A percentile compares a stretch with the other conserved stretches of the same genome.
Evolutionary conservation across 2,329 filamentous ascomycete species (phyloP).

Genomic region (Colletotrichum plurivorum): DNA sequence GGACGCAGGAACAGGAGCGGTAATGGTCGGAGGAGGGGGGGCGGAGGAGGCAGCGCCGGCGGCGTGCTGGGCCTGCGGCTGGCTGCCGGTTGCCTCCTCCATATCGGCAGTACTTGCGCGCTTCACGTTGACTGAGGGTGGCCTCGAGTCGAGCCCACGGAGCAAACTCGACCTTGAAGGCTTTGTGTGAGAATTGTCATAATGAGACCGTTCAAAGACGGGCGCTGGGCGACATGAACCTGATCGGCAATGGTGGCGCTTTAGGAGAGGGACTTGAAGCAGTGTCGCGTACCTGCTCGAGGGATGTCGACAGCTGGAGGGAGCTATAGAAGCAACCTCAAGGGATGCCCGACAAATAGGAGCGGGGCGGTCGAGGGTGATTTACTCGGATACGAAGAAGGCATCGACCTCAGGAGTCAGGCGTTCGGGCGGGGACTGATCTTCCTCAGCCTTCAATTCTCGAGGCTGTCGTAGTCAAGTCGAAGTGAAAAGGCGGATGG

Average conservation of each 20-base stretch:
- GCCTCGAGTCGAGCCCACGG: slow-evolving; percentile 35
- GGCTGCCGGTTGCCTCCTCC: slow-evolving; percentile 39
- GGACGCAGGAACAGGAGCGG: slow-evolving; percentile 12
- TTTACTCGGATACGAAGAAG: not conserved
- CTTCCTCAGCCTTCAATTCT: no score
- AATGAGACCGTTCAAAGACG: slow-evolving; percentile 38
- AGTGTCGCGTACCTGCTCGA: not conserved
- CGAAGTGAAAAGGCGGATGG: no score
- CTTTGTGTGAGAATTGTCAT: slow-evolving; percentile 38
- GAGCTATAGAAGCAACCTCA: not conserved
- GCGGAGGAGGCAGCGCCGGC: slow-evolving; percentile 39
- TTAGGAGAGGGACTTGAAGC: not conserved
- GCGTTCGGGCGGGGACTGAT: no score
- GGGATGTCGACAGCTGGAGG: slow-evolving; percentile 4
- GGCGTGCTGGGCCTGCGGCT: slow-evolving; percentile 32
- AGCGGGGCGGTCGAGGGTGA: slow-evolving; percentile 6
- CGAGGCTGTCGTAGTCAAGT: no score
- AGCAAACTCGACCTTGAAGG: slow-evolving; percentile 37
- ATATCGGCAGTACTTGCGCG: slow-evolving; percentile 39
- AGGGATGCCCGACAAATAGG: not conserved
- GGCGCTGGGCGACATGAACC: slow-evolving; percentile 25
- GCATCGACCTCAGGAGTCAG: slow-evolving; percentile 10
- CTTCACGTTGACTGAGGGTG: slow-evolving; percentile 38
- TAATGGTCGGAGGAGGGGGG: slow-evolving; percentile 20
- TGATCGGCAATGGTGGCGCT: not conserved